Conservation (phyloP, 106 monocot genomes). For the Posidonia australis region DNA sequence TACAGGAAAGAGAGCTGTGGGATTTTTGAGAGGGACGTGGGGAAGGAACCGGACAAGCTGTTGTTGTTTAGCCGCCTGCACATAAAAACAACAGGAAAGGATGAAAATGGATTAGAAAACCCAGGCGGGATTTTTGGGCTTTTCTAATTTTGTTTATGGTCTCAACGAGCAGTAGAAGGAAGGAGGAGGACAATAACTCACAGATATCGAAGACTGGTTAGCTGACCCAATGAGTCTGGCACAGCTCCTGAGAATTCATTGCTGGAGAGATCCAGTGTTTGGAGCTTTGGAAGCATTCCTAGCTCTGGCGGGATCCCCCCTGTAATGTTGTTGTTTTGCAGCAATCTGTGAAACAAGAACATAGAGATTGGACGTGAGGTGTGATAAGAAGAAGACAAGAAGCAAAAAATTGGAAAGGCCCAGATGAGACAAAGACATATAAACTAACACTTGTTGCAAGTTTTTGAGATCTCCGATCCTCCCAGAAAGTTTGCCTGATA, state of each 20-base stretch:
- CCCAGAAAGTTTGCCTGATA: constrained; percentile 73
- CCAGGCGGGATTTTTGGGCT: neutral
- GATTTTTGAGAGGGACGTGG: constrained; percentile 55
- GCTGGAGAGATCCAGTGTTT: constrained; percentile 86
- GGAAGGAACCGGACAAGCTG: constrained; percentile 67
- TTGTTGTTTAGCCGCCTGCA: constrained; percentile 95
- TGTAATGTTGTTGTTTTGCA: constrained; percentile 93
- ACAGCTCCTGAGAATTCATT: constrained; percentile 65
- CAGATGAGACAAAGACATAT: neutral
- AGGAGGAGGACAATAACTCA: constrained; percentile 19
- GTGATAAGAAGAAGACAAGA: neutral
- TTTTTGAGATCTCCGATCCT: constrained; percentile 75
- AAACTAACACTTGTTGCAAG: constrained; percentile 82
- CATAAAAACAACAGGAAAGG: neutral
- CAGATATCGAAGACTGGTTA: constrained; percentile 70
- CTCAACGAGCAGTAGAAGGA: too few relatives aligned
- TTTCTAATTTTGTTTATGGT: too few relatives aligned
- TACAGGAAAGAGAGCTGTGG: constrained; percentile 81
- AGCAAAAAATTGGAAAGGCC: neutral
- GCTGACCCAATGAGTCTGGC: constrained; percentile 54
- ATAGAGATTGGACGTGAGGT: neutral
- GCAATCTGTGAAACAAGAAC: constrained; percentile 25
- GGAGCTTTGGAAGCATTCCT: constrained; percentile 67
- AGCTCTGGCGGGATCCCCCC: constrained; percentile 66
- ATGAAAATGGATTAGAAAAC: neutral